These are phyloP conservation scores for Gloeophyllum trabeum DNA, from an alignment of 768 basidiomycete genomes.

Conservation along the genomic window DNA sequence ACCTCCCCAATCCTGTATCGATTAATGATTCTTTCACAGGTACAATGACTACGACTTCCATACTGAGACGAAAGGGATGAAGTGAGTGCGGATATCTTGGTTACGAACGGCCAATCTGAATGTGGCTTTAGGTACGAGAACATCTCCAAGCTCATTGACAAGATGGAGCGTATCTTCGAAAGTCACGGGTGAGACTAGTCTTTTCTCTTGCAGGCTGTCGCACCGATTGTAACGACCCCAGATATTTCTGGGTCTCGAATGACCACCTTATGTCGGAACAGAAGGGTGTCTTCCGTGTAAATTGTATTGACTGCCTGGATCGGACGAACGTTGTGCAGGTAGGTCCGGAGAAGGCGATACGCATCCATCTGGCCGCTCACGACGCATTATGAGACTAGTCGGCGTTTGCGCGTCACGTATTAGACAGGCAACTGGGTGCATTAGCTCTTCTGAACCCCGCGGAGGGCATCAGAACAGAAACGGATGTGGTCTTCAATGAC, in stretches of 20 bases:
- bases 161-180: conserved; percentile 68
- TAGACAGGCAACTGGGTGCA: conserved; percentile 65
- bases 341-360: conserved; percentile 7
- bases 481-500: conserved; percentile 72
- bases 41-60: conserved; percentile 91
- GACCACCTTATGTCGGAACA: conserved; percentile 65
- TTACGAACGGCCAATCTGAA: background rate
- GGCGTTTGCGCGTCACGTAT: conserved; percentile 78
- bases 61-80: conserved; percentile 89
- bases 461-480: conserved; percentile 41
- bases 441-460: conserved; percentile 53
- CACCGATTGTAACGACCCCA: conserved; percentile 15
- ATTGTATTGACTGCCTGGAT: conserved; percentile 94
- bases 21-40: conserved; percentile 21
- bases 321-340: conserved; percentile 93
- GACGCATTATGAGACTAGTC: too few relatives aligned
- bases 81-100: conserved; percentile 33
- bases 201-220: conserved; percentile 2
- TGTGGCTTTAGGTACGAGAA: conserved; percentile 64
- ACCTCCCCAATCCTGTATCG: background rate
- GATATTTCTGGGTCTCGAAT: conserved; percentile 78
- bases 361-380: background rate
- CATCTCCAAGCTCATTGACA: conserved; percentile 62
- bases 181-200: conserved; percentile 52
- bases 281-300: conserved; percentile 79